A percentile compares a stretch with the other conserved stretches of the same genome.
phyloP scores from a whole-genome alignment of 2,329 filamentous ascomycete species.

The Apiospora sp. region DNA sequence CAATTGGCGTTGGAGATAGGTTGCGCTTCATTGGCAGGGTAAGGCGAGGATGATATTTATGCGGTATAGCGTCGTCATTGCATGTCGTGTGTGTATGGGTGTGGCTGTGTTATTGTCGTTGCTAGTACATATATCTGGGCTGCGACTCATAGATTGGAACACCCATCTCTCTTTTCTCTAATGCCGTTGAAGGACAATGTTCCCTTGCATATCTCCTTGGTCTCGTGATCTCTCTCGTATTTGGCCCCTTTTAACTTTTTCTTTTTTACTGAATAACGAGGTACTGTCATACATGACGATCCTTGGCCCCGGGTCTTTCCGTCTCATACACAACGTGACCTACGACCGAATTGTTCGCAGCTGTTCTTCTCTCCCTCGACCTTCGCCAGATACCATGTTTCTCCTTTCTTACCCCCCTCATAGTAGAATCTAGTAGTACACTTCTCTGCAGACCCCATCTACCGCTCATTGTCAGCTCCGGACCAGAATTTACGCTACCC shows the following conservation, averaged over 20 bases:
- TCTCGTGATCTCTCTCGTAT: background rate
- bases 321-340: too few relatives aligned
- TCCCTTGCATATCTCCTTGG: background rate
- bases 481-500: too few relatives aligned
- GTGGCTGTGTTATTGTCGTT: background rate
- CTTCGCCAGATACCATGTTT: too few relatives aligned
- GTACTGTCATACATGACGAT: background rate
- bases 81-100: background rate
- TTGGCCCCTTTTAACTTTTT: too few relatives aligned
- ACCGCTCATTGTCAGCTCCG: too few relatives aligned
- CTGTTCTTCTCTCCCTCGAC: too few relatives aligned
- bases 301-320: background rate
- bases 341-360: too few relatives aligned
- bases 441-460: too few relatives aligned
- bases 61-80: background rate
- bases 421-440: too few relatives aligned
- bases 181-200: background rate
- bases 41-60: background rate
- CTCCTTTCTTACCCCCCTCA: too few relatives aligned
- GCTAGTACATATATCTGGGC: background rate
- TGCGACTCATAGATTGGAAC: constrained; percentile 21
- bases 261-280: background rate
- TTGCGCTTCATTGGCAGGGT: constrained; percentile 3
- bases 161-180: background rate
- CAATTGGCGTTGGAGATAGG: constrained; percentile 3